Evolutionary conservation across 441 rosid species (phyloP).

Genomic region (Eruca vesicaria): DNA sequence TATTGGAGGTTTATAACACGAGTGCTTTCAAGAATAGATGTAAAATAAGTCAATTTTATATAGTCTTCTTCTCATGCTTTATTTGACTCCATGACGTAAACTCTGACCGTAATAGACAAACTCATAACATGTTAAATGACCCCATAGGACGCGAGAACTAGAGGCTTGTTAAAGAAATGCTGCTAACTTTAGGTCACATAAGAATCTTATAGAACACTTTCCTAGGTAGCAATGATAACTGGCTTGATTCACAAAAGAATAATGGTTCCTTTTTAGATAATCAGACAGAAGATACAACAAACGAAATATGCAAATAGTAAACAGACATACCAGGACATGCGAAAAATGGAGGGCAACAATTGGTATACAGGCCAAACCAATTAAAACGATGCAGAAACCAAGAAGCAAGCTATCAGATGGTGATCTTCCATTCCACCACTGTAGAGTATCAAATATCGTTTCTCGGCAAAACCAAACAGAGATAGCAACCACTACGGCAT

Average conservation of each 20-base stretch:
- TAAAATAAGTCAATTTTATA: not conserved
- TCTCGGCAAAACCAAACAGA: slow-evolving; percentile 99
- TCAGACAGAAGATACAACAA: not conserved
- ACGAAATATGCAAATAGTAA: not conserved
- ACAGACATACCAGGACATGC: slow-evolving; percentile 77
- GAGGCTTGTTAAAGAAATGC: slow-evolving; percentile 1
- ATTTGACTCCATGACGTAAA: slow-evolving; percentile 6
- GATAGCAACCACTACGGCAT: slow-evolving; percentile 76
- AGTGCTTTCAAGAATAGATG: not conserved
- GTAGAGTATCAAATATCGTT: slow-evolving; percentile 93
- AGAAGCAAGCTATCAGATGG: slow-evolving; percentile 94
- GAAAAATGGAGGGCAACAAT: slow-evolving; percentile 93
- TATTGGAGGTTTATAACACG: slow-evolving; percentile 3
- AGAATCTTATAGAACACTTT: not conserved
- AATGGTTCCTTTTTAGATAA: not conserved
- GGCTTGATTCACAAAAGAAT: not conserved
- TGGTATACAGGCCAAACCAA: slow-evolving; percentile 90
- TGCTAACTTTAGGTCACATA: not conserved
- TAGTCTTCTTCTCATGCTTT: not conserved
- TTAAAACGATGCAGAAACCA: slow-evolving; percentile 82
- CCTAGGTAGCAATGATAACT: not conserved
- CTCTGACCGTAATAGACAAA: not conserved
- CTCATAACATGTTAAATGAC: slow-evolving; percentile 15
- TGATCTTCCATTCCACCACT: slow-evolving; percentile 94
- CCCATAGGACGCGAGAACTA: not conserved